Percentiles rank a stretch among this genome's conserved stretches.
Evolutionary conservation across 2,329 filamentous ascomycete genomes (phyloP).

Genomic region (Sporothrix variecibatus): DNA sequence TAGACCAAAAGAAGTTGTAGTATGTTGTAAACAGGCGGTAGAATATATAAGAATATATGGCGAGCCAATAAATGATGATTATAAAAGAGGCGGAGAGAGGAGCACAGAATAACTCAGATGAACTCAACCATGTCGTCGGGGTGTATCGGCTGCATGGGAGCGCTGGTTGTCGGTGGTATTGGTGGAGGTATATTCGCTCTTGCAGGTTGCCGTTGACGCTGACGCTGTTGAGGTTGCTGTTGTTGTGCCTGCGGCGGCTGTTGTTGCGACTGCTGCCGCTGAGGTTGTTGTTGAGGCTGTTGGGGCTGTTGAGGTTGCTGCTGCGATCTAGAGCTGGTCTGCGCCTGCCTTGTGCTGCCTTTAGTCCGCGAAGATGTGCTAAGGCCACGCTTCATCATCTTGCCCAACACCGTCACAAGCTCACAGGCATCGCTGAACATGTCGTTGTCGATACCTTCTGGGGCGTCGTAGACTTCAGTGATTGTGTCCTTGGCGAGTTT

Average conservation of each 20-base stretch:
- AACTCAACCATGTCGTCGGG: conserved; percentile 26
- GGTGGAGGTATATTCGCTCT: conserved; percentile 20
- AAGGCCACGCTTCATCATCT: conserved; percentile 63
- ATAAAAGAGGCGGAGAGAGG: not conserved
- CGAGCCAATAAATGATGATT: not conserved
- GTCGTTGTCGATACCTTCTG: conserved; percentile 91
- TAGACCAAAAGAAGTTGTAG: not conserved
- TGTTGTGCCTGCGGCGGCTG: not conserved
- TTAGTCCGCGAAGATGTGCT: conserved; percentile 19
- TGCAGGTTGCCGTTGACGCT: not conserved
- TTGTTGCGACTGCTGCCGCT: not conserved
- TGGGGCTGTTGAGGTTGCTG: not conserved
- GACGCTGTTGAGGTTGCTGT: conserved; percentile 1
- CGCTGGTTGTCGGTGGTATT: conserved; percentile 23
- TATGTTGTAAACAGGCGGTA: conserved; percentile 4
- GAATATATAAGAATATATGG: not conserved
- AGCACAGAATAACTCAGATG: not conserved
- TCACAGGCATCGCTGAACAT: conserved; percentile 92
- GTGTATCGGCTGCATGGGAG: conserved; percentile 19
- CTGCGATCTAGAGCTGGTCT: not conserved
- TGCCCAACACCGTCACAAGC: conserved; percentile 80
- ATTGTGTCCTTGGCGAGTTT: conserved; percentile 80
- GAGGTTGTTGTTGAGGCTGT: not conserved
- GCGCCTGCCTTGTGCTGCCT: not conserved
- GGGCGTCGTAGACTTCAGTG: conserved; percentile 84